Conservation (phyloP, 1,139 yeast species). For the Wickerhamiella infanticola region DNA sequence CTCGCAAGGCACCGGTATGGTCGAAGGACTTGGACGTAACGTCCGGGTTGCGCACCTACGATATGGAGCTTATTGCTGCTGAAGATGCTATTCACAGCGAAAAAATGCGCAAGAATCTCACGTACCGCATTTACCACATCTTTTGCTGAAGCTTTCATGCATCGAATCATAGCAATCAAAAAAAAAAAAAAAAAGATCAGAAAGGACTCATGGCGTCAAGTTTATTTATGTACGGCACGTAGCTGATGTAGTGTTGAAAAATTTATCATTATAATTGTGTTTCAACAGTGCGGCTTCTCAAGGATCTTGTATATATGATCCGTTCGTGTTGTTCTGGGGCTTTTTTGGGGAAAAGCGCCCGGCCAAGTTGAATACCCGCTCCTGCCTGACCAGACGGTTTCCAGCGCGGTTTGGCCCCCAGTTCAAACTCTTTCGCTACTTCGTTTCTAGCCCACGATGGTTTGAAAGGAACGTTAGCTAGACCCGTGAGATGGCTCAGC, state of each 20-base stretch:
- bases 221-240: too few relatives aligned
- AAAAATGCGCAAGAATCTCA: slow-evolving; percentile 20
- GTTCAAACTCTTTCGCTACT: slow-evolving; percentile 48
- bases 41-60: slow-evolving; percentile 38
- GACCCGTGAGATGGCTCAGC: slow-evolving; percentile 61
- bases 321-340: not conserved
- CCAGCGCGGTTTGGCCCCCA: slow-evolving; percentile 29
- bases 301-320: not conserved
- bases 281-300: not conserved
- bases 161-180: too few relatives aligned
- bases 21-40: slow-evolving; percentile 28
- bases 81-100: slow-evolving; percentile 29
- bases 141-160: slow-evolving; percentile 29
- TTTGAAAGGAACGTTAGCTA: slow-evolving; percentile 44
- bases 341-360: slow-evolving; percentile 4
- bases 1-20: slow-evolving; percentile 16
- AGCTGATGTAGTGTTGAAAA: too few relatives aligned
- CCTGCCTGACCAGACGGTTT: slow-evolving; percentile 8
- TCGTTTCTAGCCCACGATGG: slow-evolving; percentile 21
- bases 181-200: not conserved
- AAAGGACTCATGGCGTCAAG: too few relatives aligned
- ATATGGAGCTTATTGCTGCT: slow-evolving; percentile 33
- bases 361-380: slow-evolving; percentile 10
- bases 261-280: not conserved
- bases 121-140: slow-evolving; percentile 25